A percentile compares a stretch with the other conserved stretches of the same genome.
Conservation (phyloP, 2,329 filamentous ascomycete species). For the Botrytis aclada region DNA sequence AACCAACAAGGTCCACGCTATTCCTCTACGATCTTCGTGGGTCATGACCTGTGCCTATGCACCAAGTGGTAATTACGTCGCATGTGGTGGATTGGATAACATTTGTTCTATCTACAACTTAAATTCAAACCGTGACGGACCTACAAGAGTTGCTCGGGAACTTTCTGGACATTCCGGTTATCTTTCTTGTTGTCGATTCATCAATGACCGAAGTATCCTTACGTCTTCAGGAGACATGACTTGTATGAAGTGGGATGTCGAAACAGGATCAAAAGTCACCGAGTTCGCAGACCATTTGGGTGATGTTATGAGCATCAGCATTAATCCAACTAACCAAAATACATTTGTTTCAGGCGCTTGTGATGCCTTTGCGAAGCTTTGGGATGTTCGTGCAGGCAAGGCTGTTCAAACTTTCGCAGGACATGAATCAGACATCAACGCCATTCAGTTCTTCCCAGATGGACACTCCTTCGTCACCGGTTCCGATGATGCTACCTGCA, state of each 20-base stretch:
- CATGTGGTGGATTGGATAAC: conserved; percentile 97
- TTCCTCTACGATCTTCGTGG: conserved; percentile 95
- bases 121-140: conserved; percentile 90
- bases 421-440: conserved; percentile 98
- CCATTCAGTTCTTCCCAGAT: conserved; percentile 98
- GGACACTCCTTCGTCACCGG: conserved; percentile 98
- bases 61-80: conserved; percentile 96
- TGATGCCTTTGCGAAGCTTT: conserved; percentile 96
- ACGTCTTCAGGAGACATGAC: conserved; percentile 99
- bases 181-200: conserved; percentile 96
- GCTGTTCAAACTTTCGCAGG: conserved; percentile 98
- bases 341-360: conserved; percentile 99
- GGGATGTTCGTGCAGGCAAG: conserved; percentile 98
- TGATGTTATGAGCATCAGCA: conserved; percentile 99
- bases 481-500: conserved; percentile 95
- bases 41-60: conserved; percentile 99
- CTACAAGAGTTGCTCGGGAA: conserved; percentile 91
- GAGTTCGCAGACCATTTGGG: conserved; percentile 98
- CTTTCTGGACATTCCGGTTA: conserved; percentile 96
- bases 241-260: conserved; percentile 99
- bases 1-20: conserved; percentile 99
- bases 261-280: conserved; percentile 93
- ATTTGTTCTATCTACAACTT: conserved; percentile 99
- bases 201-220: conserved; percentile 96
- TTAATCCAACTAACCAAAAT: conserved; percentile 98